Percentiles rank a stretch among this genome's conserved stretches.
phyloP scores from a whole-genome alignment of 495 filamentous ascomycete genomes.

The Neurospora sp. region DNA sequence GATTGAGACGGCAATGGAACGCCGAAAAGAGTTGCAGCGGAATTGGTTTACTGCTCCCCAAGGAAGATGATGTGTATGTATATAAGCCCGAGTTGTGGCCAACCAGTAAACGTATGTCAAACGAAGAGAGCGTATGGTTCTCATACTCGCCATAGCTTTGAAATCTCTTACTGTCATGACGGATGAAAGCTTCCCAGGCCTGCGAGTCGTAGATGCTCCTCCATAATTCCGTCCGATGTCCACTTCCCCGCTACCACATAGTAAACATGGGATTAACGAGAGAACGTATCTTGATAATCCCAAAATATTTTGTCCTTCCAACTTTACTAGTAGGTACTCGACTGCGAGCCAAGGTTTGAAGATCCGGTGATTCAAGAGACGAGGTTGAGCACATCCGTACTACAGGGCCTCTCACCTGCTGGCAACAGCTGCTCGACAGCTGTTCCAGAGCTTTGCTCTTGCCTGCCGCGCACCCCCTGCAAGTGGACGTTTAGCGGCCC shows the following conservation, averaged over 20 bases:
- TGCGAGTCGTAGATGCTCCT: neutral
- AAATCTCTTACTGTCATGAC: neutral
- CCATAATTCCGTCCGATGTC: neutral
- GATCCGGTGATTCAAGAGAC: neutral
- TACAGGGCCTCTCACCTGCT: neutral
- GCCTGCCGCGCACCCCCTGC: neutral
- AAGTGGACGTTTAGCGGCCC: neutral
- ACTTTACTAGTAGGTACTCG: neutral
- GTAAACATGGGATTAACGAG: neutral
- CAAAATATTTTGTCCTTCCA: neutral
- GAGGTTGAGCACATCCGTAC: neutral
- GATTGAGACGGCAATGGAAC: neutral
- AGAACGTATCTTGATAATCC: neutral
- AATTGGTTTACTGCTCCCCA: neutral
- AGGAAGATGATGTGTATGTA: neutral
- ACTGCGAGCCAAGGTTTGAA: neutral
- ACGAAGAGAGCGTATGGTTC: neutral
- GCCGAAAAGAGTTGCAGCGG: neutral
- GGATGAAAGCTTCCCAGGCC: neutral
- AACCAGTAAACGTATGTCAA: neutral
- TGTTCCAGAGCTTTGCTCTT: neutral
- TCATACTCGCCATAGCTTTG: neutral
- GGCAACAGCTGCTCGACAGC: neutral
- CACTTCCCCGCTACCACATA: neutral
- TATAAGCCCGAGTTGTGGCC: neutral